Conservation (phyloP, 1,284 basidiomycete species). For the Inonotus hispidus region DNA sequence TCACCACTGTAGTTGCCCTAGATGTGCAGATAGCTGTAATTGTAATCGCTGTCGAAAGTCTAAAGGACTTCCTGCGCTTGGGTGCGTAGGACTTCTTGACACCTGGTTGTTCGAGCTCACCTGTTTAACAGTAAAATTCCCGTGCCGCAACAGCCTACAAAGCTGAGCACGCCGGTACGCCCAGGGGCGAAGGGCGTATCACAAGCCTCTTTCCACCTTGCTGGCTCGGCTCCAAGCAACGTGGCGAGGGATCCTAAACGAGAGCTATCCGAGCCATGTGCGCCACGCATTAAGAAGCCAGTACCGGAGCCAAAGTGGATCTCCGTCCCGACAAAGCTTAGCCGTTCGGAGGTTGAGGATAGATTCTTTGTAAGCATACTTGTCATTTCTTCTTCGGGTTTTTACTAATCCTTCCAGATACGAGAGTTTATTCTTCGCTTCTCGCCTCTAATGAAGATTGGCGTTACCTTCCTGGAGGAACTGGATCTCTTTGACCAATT, state of each 20-base stretch:
- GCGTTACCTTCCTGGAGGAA: constrained; percentile 53
- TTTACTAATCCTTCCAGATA: constrained; percentile 32
- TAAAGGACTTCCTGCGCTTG: constrained; percentile 51
- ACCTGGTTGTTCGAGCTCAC: neutral
- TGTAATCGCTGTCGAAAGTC: constrained; percentile 59
- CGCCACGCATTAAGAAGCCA: constrained; percentile 22
- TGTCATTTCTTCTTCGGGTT: neutral
- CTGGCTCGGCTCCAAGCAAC: constrained; percentile 28
- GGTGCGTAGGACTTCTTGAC: constrained; percentile 35
- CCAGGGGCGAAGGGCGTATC: neutral
- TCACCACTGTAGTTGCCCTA: constrained; percentile 51
- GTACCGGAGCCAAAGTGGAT: constrained; percentile 41
- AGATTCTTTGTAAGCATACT: constrained; percentile 37
- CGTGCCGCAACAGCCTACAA: neutral
- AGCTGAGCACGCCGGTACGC: neutral
- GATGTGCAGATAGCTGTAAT: constrained; percentile 59
- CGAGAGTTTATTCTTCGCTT: constrained; percentile 71
- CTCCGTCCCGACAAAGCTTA: constrained; percentile 39
- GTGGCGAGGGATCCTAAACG: constrained; percentile 23
- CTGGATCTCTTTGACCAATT: constrained; percentile 56
- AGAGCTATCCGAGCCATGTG: neutral
- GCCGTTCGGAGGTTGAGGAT: constrained; percentile 43
- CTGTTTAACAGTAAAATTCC: neutral
- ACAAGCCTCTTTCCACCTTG: constrained; percentile 20
- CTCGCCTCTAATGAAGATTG: constrained; percentile 45